These are phyloP conservation scores for Leccinum disarticulatum DNA, from an alignment of 768 basidiomycete genomes.

Conservation along the genomic window DNA sequence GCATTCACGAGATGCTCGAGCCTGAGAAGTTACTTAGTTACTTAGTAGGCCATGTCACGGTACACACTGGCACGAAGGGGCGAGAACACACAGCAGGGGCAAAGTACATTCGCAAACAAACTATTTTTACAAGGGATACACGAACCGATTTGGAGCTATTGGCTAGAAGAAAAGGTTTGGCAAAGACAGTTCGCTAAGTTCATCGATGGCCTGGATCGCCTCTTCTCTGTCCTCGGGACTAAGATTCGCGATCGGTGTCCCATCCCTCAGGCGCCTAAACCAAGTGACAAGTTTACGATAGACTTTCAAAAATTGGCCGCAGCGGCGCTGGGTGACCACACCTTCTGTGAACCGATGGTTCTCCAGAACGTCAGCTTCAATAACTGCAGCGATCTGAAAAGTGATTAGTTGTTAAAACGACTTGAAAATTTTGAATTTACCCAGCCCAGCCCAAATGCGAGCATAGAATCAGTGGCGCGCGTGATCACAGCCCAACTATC, in stretches of 20 bases:
- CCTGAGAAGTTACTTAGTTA: too few species aligned
- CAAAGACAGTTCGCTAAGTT: not conserved
- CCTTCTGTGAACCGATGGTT: not conserved
- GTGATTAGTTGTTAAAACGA: not conserved
- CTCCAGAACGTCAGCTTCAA: not conserved
- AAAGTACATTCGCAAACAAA: too few species aligned
- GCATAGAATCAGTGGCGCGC: not conserved
- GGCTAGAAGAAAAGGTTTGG: not conserved
- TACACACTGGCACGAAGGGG: too few species aligned
- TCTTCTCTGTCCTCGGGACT: not conserved
- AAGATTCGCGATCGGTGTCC: not conserved
- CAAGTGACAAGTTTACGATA: not conserved
- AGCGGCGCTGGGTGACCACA: not conserved
- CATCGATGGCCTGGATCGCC: not conserved
- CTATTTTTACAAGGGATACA: too few species aligned
- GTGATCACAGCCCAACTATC: not conserved
- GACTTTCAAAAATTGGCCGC: not conserved
- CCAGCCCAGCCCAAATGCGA: not conserved
- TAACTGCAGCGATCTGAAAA: not conserved
- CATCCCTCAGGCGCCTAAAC: not conserved
- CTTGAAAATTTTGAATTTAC: not conserved
- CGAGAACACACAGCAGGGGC: too few species aligned
- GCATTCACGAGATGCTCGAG: too few species aligned
- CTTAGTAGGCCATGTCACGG: too few species aligned
- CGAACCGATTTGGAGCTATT: too few species aligned